phyloP scores from a whole-genome alignment of 2,329 filamentous ascomycete species.

The Claviceps arundinis region DNA sequence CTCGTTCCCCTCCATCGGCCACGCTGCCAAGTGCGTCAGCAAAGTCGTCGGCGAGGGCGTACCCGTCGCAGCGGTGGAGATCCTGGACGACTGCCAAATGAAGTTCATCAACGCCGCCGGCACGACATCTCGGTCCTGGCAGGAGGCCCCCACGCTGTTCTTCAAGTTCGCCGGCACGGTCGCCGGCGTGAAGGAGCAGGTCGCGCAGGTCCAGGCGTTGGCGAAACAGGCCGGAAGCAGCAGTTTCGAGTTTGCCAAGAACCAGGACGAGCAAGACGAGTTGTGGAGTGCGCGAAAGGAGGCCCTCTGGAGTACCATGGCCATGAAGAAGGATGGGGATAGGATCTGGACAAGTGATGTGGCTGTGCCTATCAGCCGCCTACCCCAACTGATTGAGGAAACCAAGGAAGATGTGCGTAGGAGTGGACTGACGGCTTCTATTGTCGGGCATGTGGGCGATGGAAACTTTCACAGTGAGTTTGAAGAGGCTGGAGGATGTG shows the following conservation, averaged over 20 bases:
- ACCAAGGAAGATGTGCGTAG: conserved; percentile 37
- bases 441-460: conserved; percentile 64
- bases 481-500: not conserved
- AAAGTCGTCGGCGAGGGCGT: conserved; percentile 69
- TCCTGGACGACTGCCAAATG: conserved; percentile 88
- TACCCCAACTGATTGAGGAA: conserved; percentile 66
- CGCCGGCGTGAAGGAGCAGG: conserved; percentile 63
- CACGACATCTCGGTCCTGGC: conserved; percentile 53
- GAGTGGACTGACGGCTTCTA: conserved; percentile 31
- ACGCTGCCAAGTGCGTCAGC: conserved; percentile 67
- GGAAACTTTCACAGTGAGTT: conserved; percentile 59
- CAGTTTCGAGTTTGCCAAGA: conserved; percentile 66
- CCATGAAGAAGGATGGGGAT: conserved; percentile 50
- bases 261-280: conserved; percentile 55
- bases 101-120: conserved; percentile 52
- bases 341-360: conserved; percentile 80
- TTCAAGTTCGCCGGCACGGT: conserved; percentile 72
- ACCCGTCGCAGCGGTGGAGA: conserved; percentile 81
- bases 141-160: conserved; percentile 63
- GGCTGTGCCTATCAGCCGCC: conserved; percentile 62
- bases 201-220: conserved; percentile 50
- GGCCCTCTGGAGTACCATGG: conserved; percentile 69
- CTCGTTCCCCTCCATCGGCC: conserved; percentile 43
- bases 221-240: conserved; percentile 48
- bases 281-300: conserved; percentile 78